Evolutionary conservation across 306 rosid species (phyloP), one percentile per base, ranked within the genome.

Genomic region (Begonia peltatifolia): DNA sequence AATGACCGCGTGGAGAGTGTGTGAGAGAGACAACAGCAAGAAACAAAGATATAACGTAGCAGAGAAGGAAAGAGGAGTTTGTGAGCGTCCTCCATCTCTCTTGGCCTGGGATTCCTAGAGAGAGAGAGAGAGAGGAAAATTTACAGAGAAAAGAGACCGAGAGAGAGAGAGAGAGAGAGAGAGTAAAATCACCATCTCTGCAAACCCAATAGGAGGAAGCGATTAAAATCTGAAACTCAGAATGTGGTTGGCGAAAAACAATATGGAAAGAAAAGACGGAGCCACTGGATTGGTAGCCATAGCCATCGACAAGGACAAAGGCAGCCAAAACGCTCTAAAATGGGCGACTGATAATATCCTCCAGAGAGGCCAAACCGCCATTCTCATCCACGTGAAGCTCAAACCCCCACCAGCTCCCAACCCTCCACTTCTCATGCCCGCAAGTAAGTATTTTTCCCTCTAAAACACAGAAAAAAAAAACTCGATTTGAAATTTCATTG

Each of bases 241-340:
- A 57, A 87, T 82, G 97, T 84, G 93, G 97, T 42, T 70, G 60
- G 72, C 81, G n/a, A 79, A 59, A 55, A 14, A 43, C 66, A 65
- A 68, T 0, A 6, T 11, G 2, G 94, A 79, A 8, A 80, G 14
- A 66, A 86, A 72, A 70, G 85, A 68, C 50, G 48, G 65, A 22
- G 76, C 65, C 52, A 71, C 62, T 58, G 87, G 89, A 23, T 56
- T 80, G 72, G 74, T 86, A 62, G 94, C 84, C 52, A 87, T 90
- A 60, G 97, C 97, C 57, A 76, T 90, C 62, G 97, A 90, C 61
- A 85, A 61, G 69, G 95, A 85, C 62, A 90, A 79, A 55, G 83
- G 81, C 41, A 90, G 97, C 79, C 95, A 86, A 46, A 41, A 59
- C 65, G 95, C 97, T 51, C 77, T 90, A 11, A 85, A 83, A 76